Evolutionary conservation across 345 rosid genomes (phyloP).

Genomic region (Excoecaria agallocha): DNA sequence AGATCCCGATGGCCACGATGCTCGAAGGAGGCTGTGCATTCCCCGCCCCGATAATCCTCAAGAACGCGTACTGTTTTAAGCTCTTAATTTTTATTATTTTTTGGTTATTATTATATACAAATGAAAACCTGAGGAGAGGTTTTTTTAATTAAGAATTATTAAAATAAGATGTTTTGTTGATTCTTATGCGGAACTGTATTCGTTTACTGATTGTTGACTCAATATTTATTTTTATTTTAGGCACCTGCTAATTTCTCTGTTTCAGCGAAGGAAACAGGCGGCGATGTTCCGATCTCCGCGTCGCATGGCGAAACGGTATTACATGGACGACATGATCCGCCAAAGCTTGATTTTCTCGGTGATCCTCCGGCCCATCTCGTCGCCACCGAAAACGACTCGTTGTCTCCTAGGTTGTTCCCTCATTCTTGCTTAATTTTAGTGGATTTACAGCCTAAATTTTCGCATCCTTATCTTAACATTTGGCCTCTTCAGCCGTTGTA

Average conservation of each 20-base stretch:
- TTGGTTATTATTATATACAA: conserved; percentile 7
- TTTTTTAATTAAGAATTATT: background rate
- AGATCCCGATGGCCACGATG: conserved; percentile 29
- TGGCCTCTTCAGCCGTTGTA: background rate
- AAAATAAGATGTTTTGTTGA: background rate
- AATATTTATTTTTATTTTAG: conserved; percentile 15
- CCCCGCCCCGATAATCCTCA: conserved; percentile 19
- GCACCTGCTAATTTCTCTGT: conserved; percentile 29
- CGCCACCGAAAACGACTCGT: conserved; percentile 22
- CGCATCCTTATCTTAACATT: background rate
- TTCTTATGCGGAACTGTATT: background rate
- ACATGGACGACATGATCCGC: conserved; percentile 20
- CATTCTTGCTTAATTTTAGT: background rate
- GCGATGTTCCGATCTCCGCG: conserved; percentile 10
- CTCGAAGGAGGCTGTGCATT: conserved; percentile 28
- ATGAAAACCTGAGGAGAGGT: conserved; percentile 3
- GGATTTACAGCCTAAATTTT: background rate
- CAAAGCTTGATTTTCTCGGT: conserved; percentile 12
- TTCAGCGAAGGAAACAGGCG: conserved; percentile 26
- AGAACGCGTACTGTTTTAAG: conserved; percentile 18
- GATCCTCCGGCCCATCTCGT: conserved; percentile 15
- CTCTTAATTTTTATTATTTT: background rate
- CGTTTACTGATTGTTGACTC: background rate
- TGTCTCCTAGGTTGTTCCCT: conserved; percentile 33
- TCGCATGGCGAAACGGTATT: conserved; percentile 22